Conservation (phyloP, 2,329 filamentous ascomycete species). For the Eurotiales sp. region DNA sequence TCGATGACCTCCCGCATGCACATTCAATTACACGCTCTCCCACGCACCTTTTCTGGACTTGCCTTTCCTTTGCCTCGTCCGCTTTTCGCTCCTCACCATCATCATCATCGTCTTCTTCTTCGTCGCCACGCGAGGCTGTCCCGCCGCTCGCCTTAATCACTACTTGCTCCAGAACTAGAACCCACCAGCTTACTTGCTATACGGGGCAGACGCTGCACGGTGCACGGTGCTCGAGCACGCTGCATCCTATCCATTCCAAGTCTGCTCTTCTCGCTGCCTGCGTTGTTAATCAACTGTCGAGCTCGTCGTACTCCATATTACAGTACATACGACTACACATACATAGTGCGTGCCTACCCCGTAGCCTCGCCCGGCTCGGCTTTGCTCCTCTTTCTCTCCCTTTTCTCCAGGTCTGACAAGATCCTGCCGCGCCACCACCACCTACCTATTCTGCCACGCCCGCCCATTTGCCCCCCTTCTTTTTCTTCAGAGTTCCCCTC, state of each 20-base stretch:
- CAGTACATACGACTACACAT: no score
- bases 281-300: slow-evolving; percentile 8
- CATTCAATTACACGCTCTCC: no score
- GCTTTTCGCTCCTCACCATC: no score
- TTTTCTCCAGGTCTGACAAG: slow-evolving; percentile 14
- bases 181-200: not conserved
- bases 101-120: no score
- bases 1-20: no score
- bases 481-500: slow-evolving; percentile 13
- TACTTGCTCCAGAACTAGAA: no score
- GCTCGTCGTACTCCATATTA: no score
- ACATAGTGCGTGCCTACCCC: slow-evolving; percentile 6
- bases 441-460: slow-evolving; percentile 15
- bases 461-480: slow-evolving; percentile 18
- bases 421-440: slow-evolving; percentile 13
- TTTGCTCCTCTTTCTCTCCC: not conserved
- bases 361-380: not conserved
- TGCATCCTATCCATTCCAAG: slow-evolving; percentile 15
- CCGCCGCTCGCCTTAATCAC: no score
- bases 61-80: no score
- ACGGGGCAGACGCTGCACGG: not conserved
- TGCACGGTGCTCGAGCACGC: slow-evolving; percentile 13
- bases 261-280: slow-evolving; percentile 13
- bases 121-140: no score
- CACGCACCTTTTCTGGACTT: no score